phyloP scores from a whole-genome alignment of 768 basidiomycete species.

The Phylloporus sp. region DNA sequence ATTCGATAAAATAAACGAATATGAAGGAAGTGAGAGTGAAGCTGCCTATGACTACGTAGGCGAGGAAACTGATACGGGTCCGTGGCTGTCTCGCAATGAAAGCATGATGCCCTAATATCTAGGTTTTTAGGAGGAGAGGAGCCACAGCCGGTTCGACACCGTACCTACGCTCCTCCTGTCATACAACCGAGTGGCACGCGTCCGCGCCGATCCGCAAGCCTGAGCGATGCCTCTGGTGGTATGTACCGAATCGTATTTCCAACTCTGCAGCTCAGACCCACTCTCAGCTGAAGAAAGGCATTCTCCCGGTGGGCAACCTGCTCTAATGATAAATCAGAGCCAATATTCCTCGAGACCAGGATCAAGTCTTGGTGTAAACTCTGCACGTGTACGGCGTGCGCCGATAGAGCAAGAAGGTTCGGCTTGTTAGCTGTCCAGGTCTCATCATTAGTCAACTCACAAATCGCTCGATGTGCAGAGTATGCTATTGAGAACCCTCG shows the following conservation, averaged over 20 bases:
- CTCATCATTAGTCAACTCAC: slow-evolving; percentile 6
- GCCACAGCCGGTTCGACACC: slow-evolving; percentile 26
- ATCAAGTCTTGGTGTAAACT: slow-evolving; percentile 40
- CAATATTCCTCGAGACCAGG: slow-evolving; percentile 37
- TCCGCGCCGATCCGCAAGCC: slow-evolving; percentile 70
- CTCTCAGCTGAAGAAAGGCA: slow-evolving; percentile 26
- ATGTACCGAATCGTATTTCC: slow-evolving; percentile 22
- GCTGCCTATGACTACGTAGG: slow-evolving; percentile 27
- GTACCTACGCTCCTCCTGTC: slow-evolving; percentile 23
- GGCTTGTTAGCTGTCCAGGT: slow-evolving; percentile 11
- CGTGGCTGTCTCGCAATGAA: slow-evolving; percentile 11
- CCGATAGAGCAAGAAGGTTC: slow-evolving; percentile 46
- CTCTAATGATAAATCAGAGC: slow-evolving; percentile 16
- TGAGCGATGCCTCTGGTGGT: slow-evolving; percentile 55
- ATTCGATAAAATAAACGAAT: slow-evolving; percentile 49
- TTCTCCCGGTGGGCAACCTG: slow-evolving; percentile 20
- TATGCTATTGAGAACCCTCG: slow-evolving; percentile 25
- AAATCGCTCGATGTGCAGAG: slow-evolving; percentile 14
- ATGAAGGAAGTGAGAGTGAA: slow-evolving; percentile 41
- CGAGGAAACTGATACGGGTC: slow-evolving; percentile 43
- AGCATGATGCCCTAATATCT: slow-evolving; percentile 15
- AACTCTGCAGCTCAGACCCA: slow-evolving; percentile 24
- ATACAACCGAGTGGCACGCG: slow-evolving; percentile 46
- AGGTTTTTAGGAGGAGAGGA: slow-evolving; percentile 30
- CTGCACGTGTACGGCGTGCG: slow-evolving; percentile 37